Evolutionary conservation across 805 yeast species (phyloP).

Genomic region (Kuraishia floccosa): DNA sequence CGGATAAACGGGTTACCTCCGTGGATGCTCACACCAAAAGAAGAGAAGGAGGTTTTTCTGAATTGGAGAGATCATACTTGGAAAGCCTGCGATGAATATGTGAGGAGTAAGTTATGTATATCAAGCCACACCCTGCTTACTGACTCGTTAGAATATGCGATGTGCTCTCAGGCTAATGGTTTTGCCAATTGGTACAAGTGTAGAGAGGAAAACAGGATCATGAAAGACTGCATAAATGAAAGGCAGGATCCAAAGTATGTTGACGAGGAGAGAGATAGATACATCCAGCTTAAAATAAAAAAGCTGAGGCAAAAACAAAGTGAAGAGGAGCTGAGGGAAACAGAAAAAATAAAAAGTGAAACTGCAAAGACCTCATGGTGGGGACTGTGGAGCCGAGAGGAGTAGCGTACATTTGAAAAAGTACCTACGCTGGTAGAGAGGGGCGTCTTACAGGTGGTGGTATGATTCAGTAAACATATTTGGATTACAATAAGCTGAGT

Average conservation of each 20-base stretch:
- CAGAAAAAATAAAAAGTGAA: constrained; percentile 4
- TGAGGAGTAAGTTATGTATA: constrained; percentile 30
- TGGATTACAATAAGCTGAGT: no score
- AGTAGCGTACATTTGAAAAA: neutral
- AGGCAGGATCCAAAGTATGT: constrained; percentile 53
- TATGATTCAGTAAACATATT: no score
- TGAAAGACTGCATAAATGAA: constrained; percentile 51
- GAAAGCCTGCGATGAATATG: constrained; percentile 54
- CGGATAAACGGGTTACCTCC: constrained; percentile 38
- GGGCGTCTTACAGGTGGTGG: no score
- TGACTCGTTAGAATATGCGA: constrained; percentile 33
- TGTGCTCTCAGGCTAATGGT: constrained; percentile 55
- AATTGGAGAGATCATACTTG: constrained; percentile 62
- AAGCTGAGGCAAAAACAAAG: constrained; percentile 5
- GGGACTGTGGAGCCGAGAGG: constrained; percentile 1
- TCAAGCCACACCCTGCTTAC: neutral
- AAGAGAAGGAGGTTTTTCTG: constrained; percentile 61
- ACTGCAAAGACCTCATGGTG: constrained; percentile 1
- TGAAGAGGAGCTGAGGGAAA: constrained; percentile 3
- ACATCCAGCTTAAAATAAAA: constrained; percentile 46
- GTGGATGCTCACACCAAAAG: constrained; percentile 70
- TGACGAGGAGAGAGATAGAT: constrained; percentile 57
- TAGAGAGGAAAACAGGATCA: constrained; percentile 39
- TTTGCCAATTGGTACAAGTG: constrained; percentile 60
- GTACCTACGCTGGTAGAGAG: neutral